Evolutionary conservation across 78 protist species (phyloP), one percentile per base, ranked within the genome.

Genomic region (Capsaspora owczarzaki): DNA sequence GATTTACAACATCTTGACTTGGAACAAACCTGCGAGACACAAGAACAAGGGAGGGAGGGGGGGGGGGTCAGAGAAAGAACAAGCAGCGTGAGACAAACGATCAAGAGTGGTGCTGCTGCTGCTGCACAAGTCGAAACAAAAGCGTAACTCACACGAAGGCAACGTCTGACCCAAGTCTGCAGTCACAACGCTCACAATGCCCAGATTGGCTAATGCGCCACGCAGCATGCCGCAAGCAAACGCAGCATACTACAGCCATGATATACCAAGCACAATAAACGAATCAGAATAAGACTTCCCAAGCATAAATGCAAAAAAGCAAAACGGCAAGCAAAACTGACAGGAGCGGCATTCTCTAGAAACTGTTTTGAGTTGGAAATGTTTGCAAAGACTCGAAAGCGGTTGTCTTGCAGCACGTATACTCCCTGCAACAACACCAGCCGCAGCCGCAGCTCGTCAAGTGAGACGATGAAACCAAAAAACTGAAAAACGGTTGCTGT

Each of bases 161-260:
- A 61, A 6, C 8, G 69, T 61, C 20, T n/a, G n/a, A n/a, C 35
- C 20, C 14, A 61, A 5, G 8, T 74, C 76, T 8, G 61, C 68
- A 1, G 35, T 27, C 42, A 82, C 86, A 3, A 42, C 22, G 8
- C 70, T 31, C 31, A 0, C 5, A 35, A 82, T 40, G 41, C 81
- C 81, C 1, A 82, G 12, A 33, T 35, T 37, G 38, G 23, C 0
- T 38, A 82, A 76, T 49, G 82, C 86, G 10, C 86, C 86, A n/a
- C 86, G 86, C n/a, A 82, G 38, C 33, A 82, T 10, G 25, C 86
- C 86, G 40, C 82, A 40, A 25, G 86, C 53, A 2, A 82, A 61
- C 33, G n/a, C 31, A 2, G 37, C 47, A 23, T 61, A 66, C 6
- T 19, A 20, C 56, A 0, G 51, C 60, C 71, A 5, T 1, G 72